phyloP scores from a whole-genome alignment of 441 rosid genomes.

The Adansonia rubrostipa region DNA sequence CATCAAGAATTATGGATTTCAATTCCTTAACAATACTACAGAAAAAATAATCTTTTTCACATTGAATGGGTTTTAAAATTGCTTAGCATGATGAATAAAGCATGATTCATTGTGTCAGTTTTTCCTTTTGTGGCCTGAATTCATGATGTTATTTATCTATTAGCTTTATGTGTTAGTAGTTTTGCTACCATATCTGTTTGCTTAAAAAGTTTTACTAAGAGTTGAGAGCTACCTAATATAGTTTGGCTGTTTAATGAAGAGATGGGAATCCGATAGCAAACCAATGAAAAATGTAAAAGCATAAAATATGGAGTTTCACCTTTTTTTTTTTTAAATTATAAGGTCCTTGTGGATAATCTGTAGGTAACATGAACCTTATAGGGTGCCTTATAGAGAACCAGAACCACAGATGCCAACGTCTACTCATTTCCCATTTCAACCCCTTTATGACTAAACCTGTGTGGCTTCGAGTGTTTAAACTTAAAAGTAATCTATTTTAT shows the following conservation, averaged over 20 bases:
- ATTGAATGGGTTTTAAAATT: neutral
- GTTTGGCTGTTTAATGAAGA: neutral
- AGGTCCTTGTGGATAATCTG: neutral
- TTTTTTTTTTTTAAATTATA: neutral
- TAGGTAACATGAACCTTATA: neutral
- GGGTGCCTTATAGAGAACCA: neutral
- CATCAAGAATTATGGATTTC: constrained; percentile 12
- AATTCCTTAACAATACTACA: neutral
- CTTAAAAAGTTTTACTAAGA: neutral
- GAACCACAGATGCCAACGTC: neutral
- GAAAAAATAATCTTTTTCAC: neutral
- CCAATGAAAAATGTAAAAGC: neutral
- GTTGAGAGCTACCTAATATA: neutral
- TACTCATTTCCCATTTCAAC: constrained; percentile 1
- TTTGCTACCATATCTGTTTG: neutral
- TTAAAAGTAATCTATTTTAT: neutral
- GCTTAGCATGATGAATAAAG: neutral
- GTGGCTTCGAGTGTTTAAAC: neutral
- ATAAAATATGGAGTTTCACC: neutral
- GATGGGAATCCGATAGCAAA: neutral
- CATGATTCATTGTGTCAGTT: neutral
- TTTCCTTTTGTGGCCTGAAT: neutral
- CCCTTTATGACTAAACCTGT: constrained; percentile 3
- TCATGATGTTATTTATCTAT: constrained; percentile 2
- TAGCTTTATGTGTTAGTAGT: neutral